These are phyloP conservation scores for Astragalus membranaceus DNA, from an alignment of 306 rosid genomes.

Conservation along the genomic window DNA sequence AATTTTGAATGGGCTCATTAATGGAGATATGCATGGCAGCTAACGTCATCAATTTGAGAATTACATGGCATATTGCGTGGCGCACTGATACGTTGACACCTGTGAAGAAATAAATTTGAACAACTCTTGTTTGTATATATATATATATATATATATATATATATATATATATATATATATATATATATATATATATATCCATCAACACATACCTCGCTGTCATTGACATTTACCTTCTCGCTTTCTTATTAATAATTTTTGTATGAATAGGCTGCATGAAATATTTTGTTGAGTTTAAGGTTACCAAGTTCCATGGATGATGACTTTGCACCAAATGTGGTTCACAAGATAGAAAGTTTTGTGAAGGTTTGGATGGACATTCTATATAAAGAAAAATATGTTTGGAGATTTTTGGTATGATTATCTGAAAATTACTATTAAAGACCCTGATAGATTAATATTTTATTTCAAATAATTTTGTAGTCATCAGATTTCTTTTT, in stretches of 20 bases:
- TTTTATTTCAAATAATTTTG: conserved; percentile 76
- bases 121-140: too few species aligned
- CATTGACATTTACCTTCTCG: too few species aligned
- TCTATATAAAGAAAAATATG: conserved; percentile 12
- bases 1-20: too few species aligned
- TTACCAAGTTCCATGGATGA: conserved; percentile 48
- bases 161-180: too few species aligned
- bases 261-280: conserved; percentile 35
- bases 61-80: too few species aligned
- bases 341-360: conserved; percentile 36
- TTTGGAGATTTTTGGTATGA: conserved; percentile 7
- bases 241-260: conserved; percentile 12
- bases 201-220: too few species aligned
- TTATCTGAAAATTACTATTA: not conserved
- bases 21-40: too few species aligned
- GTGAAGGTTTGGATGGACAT: conserved; percentile 61
- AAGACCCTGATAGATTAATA: conserved; percentile 24
- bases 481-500: conserved; percentile 61
- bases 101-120: too few species aligned
- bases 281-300: conserved; percentile 24
- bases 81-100: too few species aligned
- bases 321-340: conserved; percentile 77
- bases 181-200: too few species aligned
- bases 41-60: too few species aligned
- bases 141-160: too few species aligned